Percentiles rank a stretch among this genome's conserved stretches.
phyloP scores from a whole-genome alignment of 2,329 filamentous ascomycete species.

The Fusarium redolens region DNA sequence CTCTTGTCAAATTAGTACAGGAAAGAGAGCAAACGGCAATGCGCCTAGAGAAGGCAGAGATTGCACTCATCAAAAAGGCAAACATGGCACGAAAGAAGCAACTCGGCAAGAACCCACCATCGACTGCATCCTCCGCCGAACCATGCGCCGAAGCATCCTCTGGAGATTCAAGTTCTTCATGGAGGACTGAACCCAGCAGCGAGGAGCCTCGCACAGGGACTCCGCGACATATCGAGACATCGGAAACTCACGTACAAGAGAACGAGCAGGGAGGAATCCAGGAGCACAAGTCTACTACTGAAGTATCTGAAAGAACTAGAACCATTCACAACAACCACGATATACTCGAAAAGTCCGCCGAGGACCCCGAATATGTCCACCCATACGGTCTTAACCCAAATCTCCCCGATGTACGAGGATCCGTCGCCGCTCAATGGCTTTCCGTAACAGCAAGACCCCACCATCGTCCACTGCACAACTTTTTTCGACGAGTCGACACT shows the following conservation, averaged over 20 bases:
- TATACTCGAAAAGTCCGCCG: constrained; percentile 35
- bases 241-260: background rate
- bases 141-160: constrained; percentile 18
- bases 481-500: constrained; percentile 92
- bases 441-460: constrained; percentile 78
- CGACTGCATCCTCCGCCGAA: constrained; percentile 19
- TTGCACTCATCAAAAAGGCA: constrained; percentile 83
- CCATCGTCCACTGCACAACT: constrained; percentile 73
- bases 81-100: constrained; percentile 76
- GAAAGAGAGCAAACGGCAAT: constrained; percentile 83
- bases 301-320: constrained; percentile 14
- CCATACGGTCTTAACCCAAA: constrained; percentile 51
- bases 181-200: constrained; percentile 19
- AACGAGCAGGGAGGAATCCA: background rate
- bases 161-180: constrained; percentile 24
- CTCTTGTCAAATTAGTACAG: constrained; percentile 83
- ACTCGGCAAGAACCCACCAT: constrained; percentile 5
- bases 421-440: constrained; percentile 79
- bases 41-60: constrained; percentile 87
- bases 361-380: constrained; percentile 51
- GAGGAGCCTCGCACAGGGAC: constrained; percentile 7
- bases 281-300: constrained; percentile 26
- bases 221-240: constrained; percentile 9
- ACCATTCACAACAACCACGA: constrained; percentile 4
- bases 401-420: constrained; percentile 56